Evolutionary conservation across 352 stramenopile genomes (phyloP), one percentile per base, ranked within the genome.

Genomic region (Globisporangium middletonii): DNA sequence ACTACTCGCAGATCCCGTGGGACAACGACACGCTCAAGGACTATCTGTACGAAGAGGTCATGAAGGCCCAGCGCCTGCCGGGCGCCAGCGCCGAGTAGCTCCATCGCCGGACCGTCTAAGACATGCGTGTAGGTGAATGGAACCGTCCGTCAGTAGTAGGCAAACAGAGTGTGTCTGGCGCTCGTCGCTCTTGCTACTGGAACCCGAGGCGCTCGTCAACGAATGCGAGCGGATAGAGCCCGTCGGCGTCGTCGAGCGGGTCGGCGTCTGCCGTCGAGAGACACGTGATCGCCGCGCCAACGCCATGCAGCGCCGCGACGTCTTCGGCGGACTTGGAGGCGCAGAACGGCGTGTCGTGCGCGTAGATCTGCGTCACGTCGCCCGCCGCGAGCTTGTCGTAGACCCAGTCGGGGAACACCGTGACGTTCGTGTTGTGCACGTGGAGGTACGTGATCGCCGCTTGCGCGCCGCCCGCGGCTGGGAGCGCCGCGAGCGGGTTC

Each of bases 31-130:
- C 74, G 27, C 69, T 94, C 23, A 94, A 94, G 65, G 64, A 87
- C 30, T 56, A 93, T 53, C 62, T 94, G 8, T 94, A 86, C 55
- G 79, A 92, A 41, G 85, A 94, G 53, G 81, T 94, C 23, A 90
- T 90, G 79, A 87, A 86, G 55, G 71, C 75, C 1, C 73, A 91
- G 28, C 54, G 45, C 9, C 27, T 51, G 19, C 44, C 45, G 11
- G 47, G 59, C 37, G 28, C 27, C 6, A n/a, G 46, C 12, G 51
- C 33, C 33, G 33, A 38, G 44, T 13, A 35, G 51, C 50, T 43
- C 48, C 23, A 33, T 45, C 33, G 46, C 18, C 38, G 51, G 37
- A 42, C 45, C 0, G 46, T 53, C 18, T 64, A n/a, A 53, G 5
- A 12, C 43, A 6, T 27, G 43, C 13, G 43, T 59, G 53, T 30